phyloP scores from a whole-genome alignment of 2,329 filamentous ascomycete genomes.

The Ascochyta clinopodiicola region DNA sequence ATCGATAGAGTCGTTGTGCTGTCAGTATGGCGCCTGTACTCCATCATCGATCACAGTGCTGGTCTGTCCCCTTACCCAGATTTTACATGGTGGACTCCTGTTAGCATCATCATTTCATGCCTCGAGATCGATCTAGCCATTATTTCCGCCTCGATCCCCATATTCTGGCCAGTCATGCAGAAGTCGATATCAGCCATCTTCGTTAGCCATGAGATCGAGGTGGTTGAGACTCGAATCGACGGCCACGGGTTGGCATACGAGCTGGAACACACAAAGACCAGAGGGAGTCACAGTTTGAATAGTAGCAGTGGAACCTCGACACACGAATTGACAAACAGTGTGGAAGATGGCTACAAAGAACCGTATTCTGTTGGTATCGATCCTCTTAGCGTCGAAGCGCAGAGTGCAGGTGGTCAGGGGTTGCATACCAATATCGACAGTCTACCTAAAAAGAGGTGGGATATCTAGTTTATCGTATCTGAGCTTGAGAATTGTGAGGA shows the following conservation, averaged over 20 bases:
- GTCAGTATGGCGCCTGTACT: conserved; percentile 41
- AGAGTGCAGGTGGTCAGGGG: conserved; percentile 1
- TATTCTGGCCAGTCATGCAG: conserved; percentile 46
- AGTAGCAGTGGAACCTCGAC: conserved; percentile 33
- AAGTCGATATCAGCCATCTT: conserved; percentile 38
- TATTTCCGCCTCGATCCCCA: conserved; percentile 44
- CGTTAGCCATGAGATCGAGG: conserved; percentile 43
- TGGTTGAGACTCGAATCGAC: conserved; percentile 38
- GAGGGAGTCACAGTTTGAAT: conserved; percentile 26
- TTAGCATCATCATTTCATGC: conserved; percentile 36
- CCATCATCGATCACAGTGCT: conserved; percentile 34
- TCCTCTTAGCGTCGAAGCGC: conserved; percentile 27
- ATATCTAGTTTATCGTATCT: conserved; percentile 25
- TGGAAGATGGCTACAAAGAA: conserved; percentile 23
- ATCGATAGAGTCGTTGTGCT: conserved; percentile 35
- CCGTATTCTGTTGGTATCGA: conserved; percentile 34
- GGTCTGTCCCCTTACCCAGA: conserved; percentile 42
- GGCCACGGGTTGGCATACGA: conserved; percentile 37
- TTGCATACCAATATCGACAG: conserved; percentile 33
- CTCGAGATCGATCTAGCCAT: conserved; percentile 45
- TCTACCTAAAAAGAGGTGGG: conserved; percentile 33
- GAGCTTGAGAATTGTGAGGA: too few species aligned
- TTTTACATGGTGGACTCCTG: conserved; percentile 40
- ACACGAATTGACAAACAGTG: conserved; percentile 26
- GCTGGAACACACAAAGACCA: conserved; percentile 30